Percentiles rank a stretch among this genome's conserved stretches.
These are phyloP conservation scores for Vigna unguiculata DNA, from an alignment of 306 rosid genomes.

Conservation along the genomic window DNA sequence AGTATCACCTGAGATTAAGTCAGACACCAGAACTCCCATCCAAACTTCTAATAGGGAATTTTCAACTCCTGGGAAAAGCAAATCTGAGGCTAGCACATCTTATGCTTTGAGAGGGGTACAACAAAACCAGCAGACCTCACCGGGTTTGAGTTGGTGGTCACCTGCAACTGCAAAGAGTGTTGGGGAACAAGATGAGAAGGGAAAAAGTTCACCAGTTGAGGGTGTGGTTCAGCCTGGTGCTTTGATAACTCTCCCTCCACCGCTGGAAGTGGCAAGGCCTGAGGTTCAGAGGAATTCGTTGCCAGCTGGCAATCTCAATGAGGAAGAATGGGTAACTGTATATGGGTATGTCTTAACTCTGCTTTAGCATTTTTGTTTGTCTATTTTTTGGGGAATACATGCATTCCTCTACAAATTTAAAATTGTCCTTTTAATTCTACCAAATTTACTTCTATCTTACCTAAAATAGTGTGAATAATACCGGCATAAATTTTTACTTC, in stretches of 20 bases:
- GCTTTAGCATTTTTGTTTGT: constrained; percentile 23
- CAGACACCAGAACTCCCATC: constrained; percentile 68
- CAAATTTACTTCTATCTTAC: neutral
- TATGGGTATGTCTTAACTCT: constrained; percentile 73
- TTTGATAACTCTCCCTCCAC: constrained; percentile 87
- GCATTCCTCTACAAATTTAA: constrained; percentile 28
- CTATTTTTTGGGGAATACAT: constrained; percentile 17
- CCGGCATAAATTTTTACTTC: constrained; percentile 22
- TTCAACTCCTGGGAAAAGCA: constrained; percentile 64
- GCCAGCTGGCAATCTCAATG: constrained; percentile 75
- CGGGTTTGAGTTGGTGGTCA: constrained; percentile 82
- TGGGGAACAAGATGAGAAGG: constrained; percentile 81
- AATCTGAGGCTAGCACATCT: constrained; percentile 81
- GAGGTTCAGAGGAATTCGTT: constrained; percentile 77
- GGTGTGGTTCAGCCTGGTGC: constrained; percentile 95
- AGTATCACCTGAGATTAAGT: constrained; percentile 79
- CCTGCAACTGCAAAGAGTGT: constrained; percentile 78
- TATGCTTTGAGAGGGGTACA: constrained; percentile 72
- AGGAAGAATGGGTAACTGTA: constrained; percentile 98
- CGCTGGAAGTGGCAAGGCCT: constrained; percentile 91
- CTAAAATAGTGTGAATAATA: neutral
- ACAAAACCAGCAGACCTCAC: constrained; percentile 70
- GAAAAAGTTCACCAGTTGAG: constrained; percentile 90
- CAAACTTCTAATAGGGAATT: constrained; percentile 64
- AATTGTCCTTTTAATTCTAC: constrained; percentile 11